Percentiles rank a stretch among this genome's conserved stretches.
Conservation (phyloP, 306 rosid species). For the Quercus dentata region DNA sequence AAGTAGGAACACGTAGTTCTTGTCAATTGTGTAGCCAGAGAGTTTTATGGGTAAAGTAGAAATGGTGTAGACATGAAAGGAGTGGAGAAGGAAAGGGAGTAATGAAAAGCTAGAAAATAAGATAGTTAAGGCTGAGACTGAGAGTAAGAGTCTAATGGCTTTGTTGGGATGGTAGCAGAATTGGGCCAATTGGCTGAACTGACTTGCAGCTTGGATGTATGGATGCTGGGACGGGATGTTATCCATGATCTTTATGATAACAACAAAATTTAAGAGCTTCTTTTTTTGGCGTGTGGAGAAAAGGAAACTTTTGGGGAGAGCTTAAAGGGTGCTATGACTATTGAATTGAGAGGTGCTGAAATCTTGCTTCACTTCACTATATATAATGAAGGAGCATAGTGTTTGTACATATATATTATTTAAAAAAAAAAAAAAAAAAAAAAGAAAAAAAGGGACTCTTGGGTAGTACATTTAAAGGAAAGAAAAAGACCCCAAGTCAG, state of each 20-base stretch:
- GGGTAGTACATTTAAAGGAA: too few species aligned
- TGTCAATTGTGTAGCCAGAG: slow-evolving; percentile 28
- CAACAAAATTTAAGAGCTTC: background rate
- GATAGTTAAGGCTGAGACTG: slow-evolving; percentile 30
- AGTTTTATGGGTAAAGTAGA: slow-evolving; percentile 28
- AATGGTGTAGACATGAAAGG: slow-evolving; percentile 10
- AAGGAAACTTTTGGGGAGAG: background rate
- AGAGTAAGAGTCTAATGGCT: slow-evolving; percentile 36
- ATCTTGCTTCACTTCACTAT: background rate
- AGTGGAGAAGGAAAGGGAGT: slow-evolving; percentile 27
- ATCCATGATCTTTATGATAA: slow-evolving; percentile 4
- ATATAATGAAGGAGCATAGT: background rate
- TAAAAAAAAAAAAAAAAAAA: too few species aligned
- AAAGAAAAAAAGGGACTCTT: background rate
- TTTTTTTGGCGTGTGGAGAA: background rate
- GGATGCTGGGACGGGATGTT: background rate
- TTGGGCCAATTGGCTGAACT: background rate
- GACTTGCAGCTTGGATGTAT: background rate
- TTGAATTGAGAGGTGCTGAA: background rate
- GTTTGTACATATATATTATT: background rate
- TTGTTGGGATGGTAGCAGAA: slow-evolving; percentile 2
- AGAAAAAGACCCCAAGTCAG: background rate
- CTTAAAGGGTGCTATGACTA: background rate
- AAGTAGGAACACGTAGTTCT: slow-evolving; percentile 60
- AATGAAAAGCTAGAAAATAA: slow-evolving; percentile 19